Evolutionary conservation across 2,329 filamentous ascomycete species (phyloP), one percentile per base, ranked within the genome.

Genomic region (Colletotrichum destructivum): DNA sequence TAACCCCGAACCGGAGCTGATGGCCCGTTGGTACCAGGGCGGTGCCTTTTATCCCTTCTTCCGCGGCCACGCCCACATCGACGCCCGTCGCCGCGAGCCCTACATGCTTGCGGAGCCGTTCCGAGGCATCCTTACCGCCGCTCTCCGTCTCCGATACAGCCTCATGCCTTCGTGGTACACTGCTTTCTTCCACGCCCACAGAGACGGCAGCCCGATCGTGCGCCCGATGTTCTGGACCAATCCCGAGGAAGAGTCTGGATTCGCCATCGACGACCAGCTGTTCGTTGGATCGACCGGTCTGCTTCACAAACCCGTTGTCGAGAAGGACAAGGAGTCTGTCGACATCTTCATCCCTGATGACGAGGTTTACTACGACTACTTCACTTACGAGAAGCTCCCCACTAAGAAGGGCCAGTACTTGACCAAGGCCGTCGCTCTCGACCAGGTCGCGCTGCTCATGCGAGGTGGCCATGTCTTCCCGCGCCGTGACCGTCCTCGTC

Each of bases 1-100:
- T 67, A 98, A 99, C 82, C 96, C 96, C 0, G 93, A 93, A 77
- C 95, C 95, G 78, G 96, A 99, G 72, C 89, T 99, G 26, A 88
- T 97, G 76, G 93, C 94, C 13, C 91, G 96, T 49, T 99, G 96
- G 96, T 99, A 98, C 83, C 96, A 99, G 82, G 91, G 95, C 44
- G 96, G 96, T 73, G 94, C 94, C 67, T 99, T 97, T 87, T 98
- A 98, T 81, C 96, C 96, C 9, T 99, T 98, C 86, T 97, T 98
- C 93, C 94, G 96, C 73, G 96, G 91, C 2, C 96, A 99, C 80
- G 96, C 96, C 8, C 96, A 99, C 82, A 98, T 98, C 72, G 96
- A 99, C 79, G 93, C 96, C 49, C 94, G 96, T 56, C 93, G 96
- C 35, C 93, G 96, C 63, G 96, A 99, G 84, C 96, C 96, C 3